phyloP scores from a whole-genome alignment of 164 flowering plant species.

The Kingdonia uniflora region DNA sequence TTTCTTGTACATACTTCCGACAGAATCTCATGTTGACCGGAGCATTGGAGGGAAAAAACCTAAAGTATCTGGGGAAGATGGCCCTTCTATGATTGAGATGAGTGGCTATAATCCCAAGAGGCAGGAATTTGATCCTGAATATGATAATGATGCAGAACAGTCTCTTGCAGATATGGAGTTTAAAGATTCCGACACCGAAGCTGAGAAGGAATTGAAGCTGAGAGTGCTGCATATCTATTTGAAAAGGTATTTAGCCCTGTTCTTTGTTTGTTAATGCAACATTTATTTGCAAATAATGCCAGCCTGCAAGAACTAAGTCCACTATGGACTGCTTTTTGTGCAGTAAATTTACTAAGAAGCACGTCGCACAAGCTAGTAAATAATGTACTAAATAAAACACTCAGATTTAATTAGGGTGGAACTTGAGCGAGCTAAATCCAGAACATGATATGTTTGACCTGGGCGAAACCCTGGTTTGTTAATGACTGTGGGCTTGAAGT shows the following conservation, averaged over 20 bases:
- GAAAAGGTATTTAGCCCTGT: constrained; percentile 35
- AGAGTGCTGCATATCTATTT: constrained; percentile 64
- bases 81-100: constrained; percentile 54
- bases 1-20: not conserved
- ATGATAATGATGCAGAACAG: constrained; percentile 98
- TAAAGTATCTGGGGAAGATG: constrained; percentile 47
- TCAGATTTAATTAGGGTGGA: too few relatives aligned
- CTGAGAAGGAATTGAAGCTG: constrained; percentile 70
- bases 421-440: too few relatives aligned
- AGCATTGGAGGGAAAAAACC: constrained; percentile 84
- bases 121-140: constrained; percentile 90
- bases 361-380: too few relatives aligned
- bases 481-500: too few relatives aligned
- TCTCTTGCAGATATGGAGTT: constrained; percentile 95
- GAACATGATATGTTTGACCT: too few relatives aligned
- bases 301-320: too few relatives aligned
- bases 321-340: too few relatives aligned
- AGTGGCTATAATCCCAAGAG: constrained; percentile 93
- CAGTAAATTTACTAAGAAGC: too few relatives aligned
- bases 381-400: too few relatives aligned
- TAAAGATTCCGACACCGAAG: constrained; percentile 66
- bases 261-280: not conserved
- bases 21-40: constrained; percentile 56
- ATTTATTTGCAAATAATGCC: too few relatives aligned
- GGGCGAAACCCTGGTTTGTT: too few relatives aligned